Evolutionary conservation across 805 yeast genomes (phyloP), one percentile per base, ranked within the genome.

Genomic region (Debaryomyces tyrocola): DNA sequence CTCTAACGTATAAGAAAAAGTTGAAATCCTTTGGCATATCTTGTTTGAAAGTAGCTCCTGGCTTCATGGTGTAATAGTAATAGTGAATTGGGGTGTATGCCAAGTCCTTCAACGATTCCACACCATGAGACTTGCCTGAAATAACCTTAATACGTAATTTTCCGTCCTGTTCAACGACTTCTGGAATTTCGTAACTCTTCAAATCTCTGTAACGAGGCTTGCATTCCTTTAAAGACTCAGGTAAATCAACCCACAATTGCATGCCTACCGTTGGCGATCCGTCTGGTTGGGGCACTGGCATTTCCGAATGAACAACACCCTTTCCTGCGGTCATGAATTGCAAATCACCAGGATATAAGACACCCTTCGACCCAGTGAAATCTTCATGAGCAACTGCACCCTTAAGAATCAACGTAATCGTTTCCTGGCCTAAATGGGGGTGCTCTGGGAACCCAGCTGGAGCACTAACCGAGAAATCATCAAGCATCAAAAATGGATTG

Each of bases 281-380:
- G 35, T 75, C 76, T 33, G 77, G 72, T 17, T 70, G 72, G 33
- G 74, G 70, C 31, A 83, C 83, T 7, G 96, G 96, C 81, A 89
- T 89, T 61, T 90, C 96, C 2, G 90, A 79, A 63, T 89, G 96
- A 45, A 87, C 87, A 33, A 89, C 81, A 42, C 95, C 97, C 56
- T 78, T 79, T 49, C 96, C 96, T 4, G 96, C 96, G 21, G 96
- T 90, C 96, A 90, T 90, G 64, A 90, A 89, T 64, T 90, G 97
- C 54, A 90, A 71, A 62, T 90, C 97, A 47, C 96, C 96, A 6
- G 89, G 81, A 50, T 79, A 75, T 44, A 90, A 68, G 7, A 87
- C 74, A 46, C 96, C 96, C 44, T 78, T 75, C n/a, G 85, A 70
- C 1, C 96, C 96, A 2, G 95, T 87, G 67, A 90, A 88, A 63